Evolutionary conservation across 2,329 filamentous ascomycete genomes (phyloP).

Genomic region (Metarhizium anisopliae): DNA sequence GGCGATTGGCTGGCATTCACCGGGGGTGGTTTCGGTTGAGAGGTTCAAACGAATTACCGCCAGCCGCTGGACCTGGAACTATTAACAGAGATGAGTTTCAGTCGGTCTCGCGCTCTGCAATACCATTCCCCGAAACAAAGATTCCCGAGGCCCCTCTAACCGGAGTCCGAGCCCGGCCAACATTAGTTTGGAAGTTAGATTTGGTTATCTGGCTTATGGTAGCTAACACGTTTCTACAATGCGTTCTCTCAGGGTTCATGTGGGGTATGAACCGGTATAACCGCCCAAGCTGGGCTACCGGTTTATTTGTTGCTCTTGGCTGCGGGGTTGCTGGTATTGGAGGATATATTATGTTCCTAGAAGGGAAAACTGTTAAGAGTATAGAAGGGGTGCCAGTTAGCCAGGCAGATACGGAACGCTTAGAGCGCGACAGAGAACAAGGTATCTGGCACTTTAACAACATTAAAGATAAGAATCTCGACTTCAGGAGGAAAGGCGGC

Average conservation of each 20-base stretch:
- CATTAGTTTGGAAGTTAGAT: constrained; percentile 66
- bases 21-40: constrained; percentile 65
- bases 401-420: constrained; percentile 40
- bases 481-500: constrained; percentile 7
- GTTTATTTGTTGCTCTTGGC: constrained; percentile 66
- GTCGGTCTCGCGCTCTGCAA: constrained; percentile 23
- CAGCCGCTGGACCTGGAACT: constrained; percentile 43
- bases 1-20: constrained; percentile 66
- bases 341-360: constrained; percentile 60
- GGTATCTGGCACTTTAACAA: constrained; percentile 48
- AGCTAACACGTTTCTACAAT: constrained; percentile 71
- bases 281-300: constrained; percentile 72
- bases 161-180: constrained; percentile 58
- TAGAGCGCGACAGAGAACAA: constrained; percentile 42
- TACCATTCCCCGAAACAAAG: constrained; percentile 56
- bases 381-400: constrained; percentile 62
- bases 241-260: constrained; percentile 68
- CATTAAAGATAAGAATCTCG: constrained; percentile 25
- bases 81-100: constrained; percentile 31
- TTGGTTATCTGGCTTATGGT: constrained; percentile 72
- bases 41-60: constrained; percentile 51
- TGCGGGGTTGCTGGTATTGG: constrained; percentile 60
- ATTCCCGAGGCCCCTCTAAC: constrained; percentile 63
- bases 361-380: constrained; percentile 62
- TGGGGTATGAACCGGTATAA: constrained; percentile 67